Conservation (phyloP, 306 rosid species). For the Mimosa bimucronata region DNA sequence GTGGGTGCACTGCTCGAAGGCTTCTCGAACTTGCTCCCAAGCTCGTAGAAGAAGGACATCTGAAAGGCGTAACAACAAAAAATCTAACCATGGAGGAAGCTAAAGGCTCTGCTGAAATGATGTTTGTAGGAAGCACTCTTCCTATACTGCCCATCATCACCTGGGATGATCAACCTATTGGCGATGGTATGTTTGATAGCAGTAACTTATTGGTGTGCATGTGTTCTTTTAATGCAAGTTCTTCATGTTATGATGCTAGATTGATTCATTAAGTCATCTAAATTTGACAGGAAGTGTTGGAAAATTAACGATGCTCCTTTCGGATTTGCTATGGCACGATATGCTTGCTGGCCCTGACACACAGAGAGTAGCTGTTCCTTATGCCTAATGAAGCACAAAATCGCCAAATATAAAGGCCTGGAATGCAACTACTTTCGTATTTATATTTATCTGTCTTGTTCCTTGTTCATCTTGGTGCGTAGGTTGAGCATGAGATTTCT, state of each 20-base stretch:
- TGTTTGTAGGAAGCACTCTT: conserved; percentile 91
- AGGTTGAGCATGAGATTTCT: conserved; percentile 17
- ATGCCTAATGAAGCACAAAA: conserved; percentile 34
- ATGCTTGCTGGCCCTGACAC: conserved; percentile 75
- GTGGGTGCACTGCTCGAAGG: conserved; percentile 82
- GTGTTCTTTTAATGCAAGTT: conserved; percentile 21
- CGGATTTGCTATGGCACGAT: conserved; percentile 80
- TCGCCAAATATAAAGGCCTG: conserved; percentile 27
- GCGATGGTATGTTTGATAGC: conserved; percentile 61
- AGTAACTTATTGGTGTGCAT: not conserved
- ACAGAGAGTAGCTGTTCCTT: conserved; percentile 64
- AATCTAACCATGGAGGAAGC: conserved; percentile 67
- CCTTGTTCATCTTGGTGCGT: conserved; percentile 29
- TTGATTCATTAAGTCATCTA: conserved; percentile 8
- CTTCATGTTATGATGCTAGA: not conserved
- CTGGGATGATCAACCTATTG: conserved; percentile 84
- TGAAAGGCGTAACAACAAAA: conserved; percentile 53
- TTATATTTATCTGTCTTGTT: conserved; percentile 20
- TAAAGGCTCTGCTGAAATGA: conserved; percentile 78
- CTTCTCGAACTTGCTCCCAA: conserved; percentile 74
- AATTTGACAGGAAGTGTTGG: conserved; percentile 71
- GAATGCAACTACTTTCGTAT: conserved; percentile 22
- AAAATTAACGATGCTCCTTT: conserved; percentile 75
- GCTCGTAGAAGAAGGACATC: conserved; percentile 63
- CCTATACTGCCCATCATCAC: conserved; percentile 77